Percentiles rank a stretch among this genome's conserved stretches.
Evolutionary conservation across 2,329 filamentous ascomycete genomes (phyloP).

Genomic region (Piedraia hortae): DNA sequence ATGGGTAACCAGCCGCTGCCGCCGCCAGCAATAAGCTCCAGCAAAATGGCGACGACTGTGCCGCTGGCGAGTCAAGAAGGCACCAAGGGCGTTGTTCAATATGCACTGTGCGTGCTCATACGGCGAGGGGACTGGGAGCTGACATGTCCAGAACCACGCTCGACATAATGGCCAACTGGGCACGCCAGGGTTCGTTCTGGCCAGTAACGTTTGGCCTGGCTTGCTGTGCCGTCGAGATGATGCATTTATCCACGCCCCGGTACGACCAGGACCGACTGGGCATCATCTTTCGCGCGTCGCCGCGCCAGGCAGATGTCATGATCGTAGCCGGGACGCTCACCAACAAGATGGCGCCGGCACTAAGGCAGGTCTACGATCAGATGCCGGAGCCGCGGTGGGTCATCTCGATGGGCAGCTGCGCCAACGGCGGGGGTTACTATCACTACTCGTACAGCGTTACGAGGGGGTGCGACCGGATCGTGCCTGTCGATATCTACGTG

Average conservation of each 20-base stretch:
- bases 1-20: conserved; percentile 26
- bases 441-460: conserved; percentile 59
- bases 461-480: conserved; percentile 46
- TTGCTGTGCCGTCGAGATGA: conserved; percentile 80
- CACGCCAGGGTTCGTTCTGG: conserved; percentile 60
- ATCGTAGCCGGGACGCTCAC: conserved; percentile 80
- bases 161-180: conserved; percentile 62
- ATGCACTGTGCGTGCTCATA: conserved; percentile 41
- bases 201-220: conserved; percentile 72
- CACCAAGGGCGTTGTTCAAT: conserved; percentile 59
- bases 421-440: conserved; percentile 61
- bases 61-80: conserved; percentile 50
- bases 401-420: conserved; percentile 57
- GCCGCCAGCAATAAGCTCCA: conserved; percentile 21
- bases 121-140: conserved; percentile 2
- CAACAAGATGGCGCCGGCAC: conserved; percentile 80
- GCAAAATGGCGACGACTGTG: conserved; percentile 30
- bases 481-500: conserved; percentile 57
- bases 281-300: conserved; percentile 74
- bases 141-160: conserved; percentile 34
- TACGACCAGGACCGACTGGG: conserved; percentile 75
- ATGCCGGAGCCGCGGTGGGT: conserved; percentile 81
- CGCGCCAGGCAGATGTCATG: conserved; percentile 75
- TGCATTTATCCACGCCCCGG: conserved; percentile 64
- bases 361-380: conserved; percentile 75